Evolutionary conservation across 2,329 filamentous ascomycete genomes (phyloP).

Genomic region (Pseudocercospora fijiensis): DNA sequence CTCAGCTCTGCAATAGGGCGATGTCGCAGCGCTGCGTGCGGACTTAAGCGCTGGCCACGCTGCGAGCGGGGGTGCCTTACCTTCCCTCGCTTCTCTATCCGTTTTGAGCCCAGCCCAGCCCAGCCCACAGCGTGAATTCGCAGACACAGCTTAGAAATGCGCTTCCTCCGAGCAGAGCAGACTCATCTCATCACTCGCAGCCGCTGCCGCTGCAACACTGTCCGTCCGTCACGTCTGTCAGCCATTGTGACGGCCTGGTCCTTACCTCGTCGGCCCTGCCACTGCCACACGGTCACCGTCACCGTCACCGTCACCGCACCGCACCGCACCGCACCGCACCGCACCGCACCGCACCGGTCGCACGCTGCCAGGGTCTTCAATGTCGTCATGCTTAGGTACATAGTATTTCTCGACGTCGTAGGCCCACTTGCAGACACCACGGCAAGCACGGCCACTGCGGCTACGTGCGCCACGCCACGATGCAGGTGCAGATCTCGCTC

Average conservation of each 20-base stretch:
- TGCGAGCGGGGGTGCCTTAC: background rate
- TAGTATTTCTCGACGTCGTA: background rate
- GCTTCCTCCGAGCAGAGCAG: background rate
- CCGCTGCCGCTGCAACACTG: background rate
- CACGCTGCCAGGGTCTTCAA: background rate
- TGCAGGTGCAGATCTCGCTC: background rate
- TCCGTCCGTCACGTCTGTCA: background rate
- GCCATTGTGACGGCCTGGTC: background rate
- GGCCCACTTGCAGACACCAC: no score
- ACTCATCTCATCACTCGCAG: background rate
- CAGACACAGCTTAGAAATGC: background rate
- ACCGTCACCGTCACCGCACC: no score
- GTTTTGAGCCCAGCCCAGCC: no score
- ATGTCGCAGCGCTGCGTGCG: background rate
- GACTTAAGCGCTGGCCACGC: background rate
- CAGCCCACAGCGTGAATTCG: no score
- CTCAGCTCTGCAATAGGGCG: no score
- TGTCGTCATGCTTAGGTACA: background rate
- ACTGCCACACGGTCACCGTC: conserved; percentile 2
- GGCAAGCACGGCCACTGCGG: background rate
- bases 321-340: no score
- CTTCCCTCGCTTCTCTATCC: background rate
- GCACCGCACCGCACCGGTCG: no score
- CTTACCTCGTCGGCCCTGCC: background rate
- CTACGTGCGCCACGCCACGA: no score